Base-by-base conservation (phyloP, 495 filamentous ascomycete species). In the Cenococcum geophilum region DNA sequence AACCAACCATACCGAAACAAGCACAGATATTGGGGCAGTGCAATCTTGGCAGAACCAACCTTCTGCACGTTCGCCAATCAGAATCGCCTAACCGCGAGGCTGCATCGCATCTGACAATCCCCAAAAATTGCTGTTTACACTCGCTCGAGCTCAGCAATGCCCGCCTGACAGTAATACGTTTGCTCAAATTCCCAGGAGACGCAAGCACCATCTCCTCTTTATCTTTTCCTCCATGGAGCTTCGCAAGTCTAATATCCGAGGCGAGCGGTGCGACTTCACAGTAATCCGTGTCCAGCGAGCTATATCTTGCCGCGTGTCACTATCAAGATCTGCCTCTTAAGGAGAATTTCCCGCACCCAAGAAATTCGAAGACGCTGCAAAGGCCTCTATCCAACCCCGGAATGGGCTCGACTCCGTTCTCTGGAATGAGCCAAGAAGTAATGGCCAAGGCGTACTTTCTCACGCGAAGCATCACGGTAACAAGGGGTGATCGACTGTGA, bases 261-360 rank as follows among this genome's bases (percentile, higher is more conserved):
- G 49, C 25, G 49, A 52, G 16, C 9, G 1, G 49, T 52, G 49
- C 49, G 25, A 52, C 49, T 9, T 32, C 14, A 1, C 18, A 23
- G 14, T n/a, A n/a, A n/a, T 45, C 14, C 40, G 18, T 45, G 6
- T 25, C 18, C 49, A 52, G 23, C 49, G 49, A 52, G 21, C 21
- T 18, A 52, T 8, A 52, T 16, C 20, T 32, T 20, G 49, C 49
- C 49, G 49, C 49, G 49, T 52, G 49, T 52, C 49, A 25, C 49
- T 52, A 32, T 23, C 49, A 52, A 52, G 3, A 32, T 27, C 6
- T 27, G 49, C 22, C 49, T 51, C 14, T 52, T 32, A 52, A 52
- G 20, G 49, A 12, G 48, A 21, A 21, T 27, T 12, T 21, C 22
- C 48, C 21, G 16, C 4, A n/a, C 11, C 18, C 40, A 18, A 45